A percentile compares a stretch with the other conserved stretches of the same genome.
Evolutionary conservation across 805 yeast genomes (phyloP).

Genomic region (Schizosaccharomyces octosporus): DNA sequence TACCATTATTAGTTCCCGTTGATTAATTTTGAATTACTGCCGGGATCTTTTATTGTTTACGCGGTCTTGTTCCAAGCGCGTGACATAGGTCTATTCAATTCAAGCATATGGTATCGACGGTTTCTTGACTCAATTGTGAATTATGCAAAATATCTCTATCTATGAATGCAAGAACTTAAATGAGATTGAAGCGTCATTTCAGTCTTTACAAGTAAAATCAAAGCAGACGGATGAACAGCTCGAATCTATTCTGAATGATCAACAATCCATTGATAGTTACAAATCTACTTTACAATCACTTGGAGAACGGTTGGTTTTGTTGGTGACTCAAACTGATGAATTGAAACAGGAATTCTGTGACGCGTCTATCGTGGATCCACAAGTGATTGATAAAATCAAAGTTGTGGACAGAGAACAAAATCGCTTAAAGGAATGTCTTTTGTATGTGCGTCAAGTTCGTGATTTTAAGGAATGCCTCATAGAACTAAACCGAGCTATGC

Average conservation of each 20-base stretch:
- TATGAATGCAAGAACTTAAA: background rate
- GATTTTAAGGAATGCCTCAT: constrained; percentile 39
- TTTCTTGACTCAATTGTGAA: background rate
- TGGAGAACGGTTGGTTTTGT: background rate
- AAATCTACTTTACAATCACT: background rate
- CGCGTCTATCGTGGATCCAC: constrained; percentile 40
- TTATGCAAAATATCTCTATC: background rate
- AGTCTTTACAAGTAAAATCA: background rate
- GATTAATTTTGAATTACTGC: too few relatives aligned
- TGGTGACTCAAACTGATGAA: background rate
- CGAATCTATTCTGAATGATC: background rate
- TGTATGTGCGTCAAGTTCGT: constrained; percentile 41
- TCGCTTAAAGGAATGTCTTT: constrained; percentile 34
- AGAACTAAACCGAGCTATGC: constrained; percentile 44
- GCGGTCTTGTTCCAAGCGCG: background rate
- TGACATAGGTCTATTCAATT: background rate
- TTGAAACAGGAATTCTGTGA: constrained; percentile 16
- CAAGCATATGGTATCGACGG: background rate
- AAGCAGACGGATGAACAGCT: background rate
- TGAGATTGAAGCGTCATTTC: background rate
- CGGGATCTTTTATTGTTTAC: too few relatives aligned
- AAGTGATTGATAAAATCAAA: constrained; percentile 45
- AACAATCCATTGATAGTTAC: background rate
- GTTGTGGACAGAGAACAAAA: constrained; percentile 44
- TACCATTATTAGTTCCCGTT: too few relatives aligned